Evolutionary conservation across 305 asterid genomes (phyloP), one percentile per base, ranked within the genome.

Genomic region (Fraxinus velutina): DNA sequence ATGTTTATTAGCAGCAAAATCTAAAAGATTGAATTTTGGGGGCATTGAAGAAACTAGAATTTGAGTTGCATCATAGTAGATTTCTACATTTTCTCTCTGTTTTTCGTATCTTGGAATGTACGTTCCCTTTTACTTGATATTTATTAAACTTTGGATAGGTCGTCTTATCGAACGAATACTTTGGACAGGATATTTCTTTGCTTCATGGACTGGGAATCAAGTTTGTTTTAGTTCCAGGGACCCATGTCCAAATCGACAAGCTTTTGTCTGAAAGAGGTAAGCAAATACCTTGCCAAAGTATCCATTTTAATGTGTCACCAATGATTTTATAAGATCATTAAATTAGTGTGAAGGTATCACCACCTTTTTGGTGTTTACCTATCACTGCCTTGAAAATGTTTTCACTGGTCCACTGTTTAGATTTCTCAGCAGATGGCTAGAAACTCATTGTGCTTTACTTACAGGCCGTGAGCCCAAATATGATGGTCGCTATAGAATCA

Each of bases 141-240:
- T 6, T 34, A 70, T 70, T 70, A 1, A 30, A 70, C 34, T 70
- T 17, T 70, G 39, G 75, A 29, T 70, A 70, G 42, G 21, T 29
- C 36, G 33, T 29, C 17, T 68, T 12, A 68, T 68, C n/a, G 21
- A 70, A 70, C 75, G 9, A 70, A 12, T 30, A 29, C 30, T 22
- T 79, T 77, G 78, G 85, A 85, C 85, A 95, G 99, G 99, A 96
- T 84, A 93, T 96, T 66, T 94, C 99, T 77, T 91, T 94, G 4
- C 95, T 96, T 85, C 99, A 93, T 87, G 98, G 97, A 24, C 88
- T 94, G 76, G 99, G 99, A 78, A 90, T 96, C 87, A 96, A 93
- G 80, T 94, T 96, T 87, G 98, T 96, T 87, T 92, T 96, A 36
- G 98, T 96, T 76, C 98, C 98, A 0, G 99, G 99, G 66, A 92